Conservation (phyloP, 345 rosid species). For the Camelina neglecta region DNA sequence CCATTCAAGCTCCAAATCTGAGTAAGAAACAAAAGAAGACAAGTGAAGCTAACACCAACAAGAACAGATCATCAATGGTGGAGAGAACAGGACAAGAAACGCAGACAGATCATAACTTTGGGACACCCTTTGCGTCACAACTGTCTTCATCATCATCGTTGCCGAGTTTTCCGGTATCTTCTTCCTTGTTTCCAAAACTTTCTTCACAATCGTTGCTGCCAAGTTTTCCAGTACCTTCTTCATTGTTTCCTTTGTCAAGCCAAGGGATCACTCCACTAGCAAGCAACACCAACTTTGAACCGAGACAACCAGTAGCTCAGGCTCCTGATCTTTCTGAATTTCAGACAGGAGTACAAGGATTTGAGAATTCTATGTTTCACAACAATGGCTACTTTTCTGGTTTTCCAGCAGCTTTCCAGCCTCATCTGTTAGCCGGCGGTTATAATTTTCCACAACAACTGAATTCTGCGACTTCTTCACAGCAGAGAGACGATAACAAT, state of each 20-base stretch:
- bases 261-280: conserved; percentile 20
- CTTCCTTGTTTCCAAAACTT: conserved; percentile 25
- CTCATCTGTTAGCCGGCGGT: conserved; percentile 23
- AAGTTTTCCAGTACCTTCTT: conserved; percentile 22
- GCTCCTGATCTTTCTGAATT: conserved; percentile 25
- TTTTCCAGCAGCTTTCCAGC: conserved; percentile 34
- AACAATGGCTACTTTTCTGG: conserved; percentile 37
- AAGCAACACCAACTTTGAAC: conserved; percentile 36
- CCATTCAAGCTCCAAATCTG: conserved; percentile 36
- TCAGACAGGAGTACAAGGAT: conserved; percentile 33
- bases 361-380: conserved; percentile 22
- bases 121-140: conserved; percentile 28
- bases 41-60: conserved; percentile 24
- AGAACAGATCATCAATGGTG: conserved; percentile 9
- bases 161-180: conserved; percentile 28
- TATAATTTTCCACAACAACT: conserved; percentile 29
- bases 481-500: conserved; percentile 34
- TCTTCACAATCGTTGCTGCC: conserved; percentile 21
- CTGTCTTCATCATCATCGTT: conserved; percentile 12
- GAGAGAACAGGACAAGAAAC: conserved; percentile 17
- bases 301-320: conserved; percentile 36
- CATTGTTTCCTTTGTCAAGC: conserved; percentile 32
- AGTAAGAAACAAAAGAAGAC: conserved; percentile 29
- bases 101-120: conserved; percentile 25
- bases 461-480: conserved; percentile 24